Conservation (phyloP, 2,329 filamentous ascomycete genomes). For the Aspergillus unguis region DNA sequence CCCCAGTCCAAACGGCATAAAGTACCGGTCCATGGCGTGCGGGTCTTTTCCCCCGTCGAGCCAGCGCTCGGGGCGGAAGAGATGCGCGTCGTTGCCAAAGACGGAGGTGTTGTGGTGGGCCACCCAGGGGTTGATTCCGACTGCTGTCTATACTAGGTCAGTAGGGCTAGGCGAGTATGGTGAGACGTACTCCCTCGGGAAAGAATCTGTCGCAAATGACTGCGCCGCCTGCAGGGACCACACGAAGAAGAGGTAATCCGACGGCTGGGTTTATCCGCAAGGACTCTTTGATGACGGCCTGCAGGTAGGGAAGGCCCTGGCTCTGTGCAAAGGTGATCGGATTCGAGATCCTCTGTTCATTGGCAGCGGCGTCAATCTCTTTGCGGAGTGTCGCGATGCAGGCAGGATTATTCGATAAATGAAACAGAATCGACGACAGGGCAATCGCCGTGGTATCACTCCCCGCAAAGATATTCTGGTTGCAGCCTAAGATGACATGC, state of each 20-base stretch:
- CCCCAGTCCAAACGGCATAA: slow-evolving; percentile 14
- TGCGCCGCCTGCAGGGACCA: background rate
- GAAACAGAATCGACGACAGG: slow-evolving; percentile 52
- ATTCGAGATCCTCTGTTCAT: slow-evolving; percentile 2
- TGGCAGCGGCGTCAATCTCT: slow-evolving; percentile 40
- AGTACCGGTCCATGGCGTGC: background rate
- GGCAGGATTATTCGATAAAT: slow-evolving; percentile 49
- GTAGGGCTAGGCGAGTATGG: no score
- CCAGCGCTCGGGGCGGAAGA: slow-evolving; percentile 4
- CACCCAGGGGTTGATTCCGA: slow-evolving; percentile 1
- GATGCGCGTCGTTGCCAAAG: slow-evolving; percentile 3
- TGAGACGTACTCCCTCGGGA: no score
- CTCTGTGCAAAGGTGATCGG: slow-evolving; percentile 1
- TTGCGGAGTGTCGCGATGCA: slow-evolving; percentile 40
- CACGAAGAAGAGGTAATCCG: background rate
- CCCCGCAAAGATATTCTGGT: slow-evolving; percentile 36
- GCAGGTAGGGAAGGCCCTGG: background rate
- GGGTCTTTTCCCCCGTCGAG: background rate
- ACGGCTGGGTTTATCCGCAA: background rate
- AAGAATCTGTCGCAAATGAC: no score
- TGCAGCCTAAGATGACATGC: no score
- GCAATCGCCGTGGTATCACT: slow-evolving; percentile 52
- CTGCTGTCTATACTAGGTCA: no score
- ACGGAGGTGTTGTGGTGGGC: slow-evolving; percentile 6
- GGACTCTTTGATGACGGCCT: background rate